phyloP scores from a whole-genome alignment of 2,329 filamentous ascomycete species.

The Ophiosphaerella narmari region DNA sequence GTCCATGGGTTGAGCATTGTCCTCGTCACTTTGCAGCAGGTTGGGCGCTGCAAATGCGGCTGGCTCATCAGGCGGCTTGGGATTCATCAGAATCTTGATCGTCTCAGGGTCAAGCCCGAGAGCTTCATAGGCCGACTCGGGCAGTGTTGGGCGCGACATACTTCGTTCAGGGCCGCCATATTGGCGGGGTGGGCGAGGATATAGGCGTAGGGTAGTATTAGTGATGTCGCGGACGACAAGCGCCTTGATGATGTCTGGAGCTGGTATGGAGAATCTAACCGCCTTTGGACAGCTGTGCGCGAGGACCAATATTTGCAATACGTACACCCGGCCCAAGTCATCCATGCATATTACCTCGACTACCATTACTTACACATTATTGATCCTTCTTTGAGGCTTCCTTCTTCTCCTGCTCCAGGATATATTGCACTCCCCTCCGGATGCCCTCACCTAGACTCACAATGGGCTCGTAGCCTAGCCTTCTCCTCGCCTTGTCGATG shows the following conservation, averaged over 20 bases:
- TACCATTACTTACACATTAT: conserved; percentile 11
- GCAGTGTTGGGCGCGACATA: conserved; percentile 41
- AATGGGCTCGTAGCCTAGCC: conserved; percentile 71
- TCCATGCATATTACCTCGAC: not conserved
- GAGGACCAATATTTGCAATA: too few species aligned
- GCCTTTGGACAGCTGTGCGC: not conserved
- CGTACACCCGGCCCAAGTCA: not conserved
- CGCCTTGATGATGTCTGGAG: conserved; percentile 3
- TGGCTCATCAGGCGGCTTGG: conserved; percentile 28
- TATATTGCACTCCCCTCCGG: conserved; percentile 51
- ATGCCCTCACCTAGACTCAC: conserved; percentile 69
- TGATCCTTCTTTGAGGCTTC: conserved; percentile 43
- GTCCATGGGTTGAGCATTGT: conserved; percentile 26
- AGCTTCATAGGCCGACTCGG: conserved; percentile 42
- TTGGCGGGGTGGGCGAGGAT: conserved; percentile 18
- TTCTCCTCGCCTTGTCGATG: conserved; percentile 73
- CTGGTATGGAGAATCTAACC: conserved; percentile 1
- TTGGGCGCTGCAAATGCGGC: conserved; percentile 35
- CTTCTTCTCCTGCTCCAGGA: conserved; percentile 39
- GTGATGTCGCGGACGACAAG: conserved; percentile 1
- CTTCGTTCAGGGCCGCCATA: conserved; percentile 33
- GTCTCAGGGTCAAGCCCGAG: conserved; percentile 38
- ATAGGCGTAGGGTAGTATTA: not conserved
- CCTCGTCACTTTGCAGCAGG: conserved; percentile 33
- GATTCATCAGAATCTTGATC: conserved; percentile 39